Conservation (phyloP, 2,329 filamentous ascomycete genomes). For the Rhinocladiella mackenziei region DNA sequence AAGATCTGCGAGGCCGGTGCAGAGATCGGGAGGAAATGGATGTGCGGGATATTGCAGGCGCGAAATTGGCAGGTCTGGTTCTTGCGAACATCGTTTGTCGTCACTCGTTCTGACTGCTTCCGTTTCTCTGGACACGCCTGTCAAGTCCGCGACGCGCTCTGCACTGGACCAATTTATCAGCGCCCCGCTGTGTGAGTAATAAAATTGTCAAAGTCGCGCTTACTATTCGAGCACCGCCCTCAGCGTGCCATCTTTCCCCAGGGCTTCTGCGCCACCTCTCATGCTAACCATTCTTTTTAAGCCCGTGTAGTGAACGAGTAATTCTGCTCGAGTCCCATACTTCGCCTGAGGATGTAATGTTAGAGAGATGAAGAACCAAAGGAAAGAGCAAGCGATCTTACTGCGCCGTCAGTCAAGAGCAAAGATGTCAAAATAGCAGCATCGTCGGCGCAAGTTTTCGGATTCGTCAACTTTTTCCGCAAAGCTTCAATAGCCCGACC, state of each 20-base stretch:
- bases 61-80: background rate
- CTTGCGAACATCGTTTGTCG: too few species aligned
- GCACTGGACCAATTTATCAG: too few species aligned
- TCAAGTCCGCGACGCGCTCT: slow-evolving; percentile 3
- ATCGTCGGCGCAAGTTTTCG: slow-evolving; percentile 8
- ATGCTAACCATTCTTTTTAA: slow-evolving; percentile 5
- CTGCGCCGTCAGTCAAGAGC: slow-evolving; percentile 8
- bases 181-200: too few species aligned
- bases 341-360: too few species aligned
- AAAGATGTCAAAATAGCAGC: slow-evolving; percentile 11
- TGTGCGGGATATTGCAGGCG: slow-evolving; percentile 12
- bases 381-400: background rate
- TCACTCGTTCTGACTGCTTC: background rate
- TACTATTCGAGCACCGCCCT: slow-evolving; percentile 9
- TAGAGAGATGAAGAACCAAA: background rate
- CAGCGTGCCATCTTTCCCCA: background rate
- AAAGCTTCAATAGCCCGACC: slow-evolving; percentile 9
- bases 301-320: background rate
- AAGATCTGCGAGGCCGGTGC: slow-evolving; percentile 10
- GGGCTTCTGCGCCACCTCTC: background rate
- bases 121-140: slow-evolving; percentile 11
- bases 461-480: slow-evolving; percentile 7
- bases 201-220: background rate
- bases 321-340: slow-evolving; percentile 3
- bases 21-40: slow-evolving; percentile 14